These are phyloP conservation scores for Acacia confusa DNA, from an alignment of 306 rosid species.

Conservation along the genomic window DNA sequence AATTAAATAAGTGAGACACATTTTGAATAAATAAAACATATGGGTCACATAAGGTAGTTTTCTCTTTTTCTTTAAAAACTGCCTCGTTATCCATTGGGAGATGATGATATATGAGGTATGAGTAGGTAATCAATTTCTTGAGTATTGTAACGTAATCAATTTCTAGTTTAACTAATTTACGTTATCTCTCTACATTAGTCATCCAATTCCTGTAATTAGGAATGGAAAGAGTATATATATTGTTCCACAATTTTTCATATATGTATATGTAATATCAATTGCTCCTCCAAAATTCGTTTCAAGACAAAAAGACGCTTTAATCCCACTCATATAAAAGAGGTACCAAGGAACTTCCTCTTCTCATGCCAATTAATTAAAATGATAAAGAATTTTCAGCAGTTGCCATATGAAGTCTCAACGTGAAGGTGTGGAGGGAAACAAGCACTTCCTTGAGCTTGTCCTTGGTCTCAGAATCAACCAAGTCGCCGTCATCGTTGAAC, in stretches of 20 bases:
- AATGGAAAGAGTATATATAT: too few relatives aligned
- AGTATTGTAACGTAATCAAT: too few relatives aligned
- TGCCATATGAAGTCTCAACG: constrained; percentile 41
- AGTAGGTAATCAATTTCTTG: too few relatives aligned
- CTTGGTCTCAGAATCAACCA: constrained; percentile 45
- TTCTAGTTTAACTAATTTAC: too few relatives aligned
- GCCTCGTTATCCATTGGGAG: too few relatives aligned
- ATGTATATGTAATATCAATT: background rate
- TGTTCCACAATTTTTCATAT: background rate
- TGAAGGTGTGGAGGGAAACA: constrained; percentile 49
- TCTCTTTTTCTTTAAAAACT: too few relatives aligned
- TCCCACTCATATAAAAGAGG: background rate
- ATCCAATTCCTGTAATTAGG: too few relatives aligned
- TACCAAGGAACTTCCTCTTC: background rate
- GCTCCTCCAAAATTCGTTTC: background rate
- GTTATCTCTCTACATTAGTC: too few relatives aligned
- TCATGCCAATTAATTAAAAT: background rate
- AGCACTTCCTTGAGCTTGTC: constrained; percentile 50
- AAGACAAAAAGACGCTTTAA: background rate
- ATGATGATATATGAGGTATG: too few relatives aligned
- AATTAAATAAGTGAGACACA: too few relatives aligned
- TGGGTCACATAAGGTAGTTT: too few relatives aligned
- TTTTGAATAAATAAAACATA: too few relatives aligned
- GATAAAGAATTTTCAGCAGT: background rate
- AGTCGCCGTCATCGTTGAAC: constrained; percentile 55